Evolutionary conservation across 2,329 filamentous ascomycete genomes (phyloP).

Genomic region (Aspergillus novofumigatus): DNA sequence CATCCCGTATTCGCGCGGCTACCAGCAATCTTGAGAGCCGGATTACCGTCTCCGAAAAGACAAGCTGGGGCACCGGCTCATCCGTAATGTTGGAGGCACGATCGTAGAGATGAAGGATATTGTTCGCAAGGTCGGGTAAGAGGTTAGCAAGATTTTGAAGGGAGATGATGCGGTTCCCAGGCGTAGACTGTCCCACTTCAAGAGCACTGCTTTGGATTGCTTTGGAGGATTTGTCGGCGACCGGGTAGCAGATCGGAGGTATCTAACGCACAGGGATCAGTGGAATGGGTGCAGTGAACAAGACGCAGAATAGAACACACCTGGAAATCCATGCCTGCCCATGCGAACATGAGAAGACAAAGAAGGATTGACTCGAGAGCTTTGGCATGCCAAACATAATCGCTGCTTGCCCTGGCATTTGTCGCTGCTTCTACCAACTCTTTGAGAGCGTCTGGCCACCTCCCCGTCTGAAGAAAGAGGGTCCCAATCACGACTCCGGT

Average conservation of each 20-base stretch:
- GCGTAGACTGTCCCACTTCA: constrained; percentile 41
- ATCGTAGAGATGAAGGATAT: constrained; percentile 54
- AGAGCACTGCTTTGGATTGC: constrained; percentile 37
- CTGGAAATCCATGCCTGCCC: constrained; percentile 75
- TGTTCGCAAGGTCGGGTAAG: constrained; percentile 54
- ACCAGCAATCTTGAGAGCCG: constrained; percentile 52
- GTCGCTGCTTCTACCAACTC: constrained; percentile 77
- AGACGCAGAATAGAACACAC: constrained; percentile 17
- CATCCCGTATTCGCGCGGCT: constrained; percentile 48
- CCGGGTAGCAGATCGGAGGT: constrained; percentile 50
- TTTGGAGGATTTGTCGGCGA: constrained; percentile 47
- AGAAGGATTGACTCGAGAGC: constrained; percentile 83
- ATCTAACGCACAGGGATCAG: constrained; percentile 39
- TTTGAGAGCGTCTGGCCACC: constrained; percentile 82
- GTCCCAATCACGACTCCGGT: constrained; percentile 76
- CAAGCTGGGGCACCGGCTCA: constrained; percentile 50
- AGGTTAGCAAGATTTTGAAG: constrained; percentile 50
- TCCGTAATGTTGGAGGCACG: constrained; percentile 50
- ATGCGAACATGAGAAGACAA: constrained; percentile 76
- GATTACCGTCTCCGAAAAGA: constrained; percentile 55
- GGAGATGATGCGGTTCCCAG: constrained; percentile 44
- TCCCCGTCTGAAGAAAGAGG: constrained; percentile 80
- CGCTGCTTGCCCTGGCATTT: constrained; percentile 72
- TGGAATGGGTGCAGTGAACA: neutral
- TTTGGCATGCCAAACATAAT: constrained; percentile 97